Evolutionary conservation across 345 rosid species (phyloP), one percentile per base, ranked within the genome.

Genomic region (Hibiscus tridactylites): DNA sequence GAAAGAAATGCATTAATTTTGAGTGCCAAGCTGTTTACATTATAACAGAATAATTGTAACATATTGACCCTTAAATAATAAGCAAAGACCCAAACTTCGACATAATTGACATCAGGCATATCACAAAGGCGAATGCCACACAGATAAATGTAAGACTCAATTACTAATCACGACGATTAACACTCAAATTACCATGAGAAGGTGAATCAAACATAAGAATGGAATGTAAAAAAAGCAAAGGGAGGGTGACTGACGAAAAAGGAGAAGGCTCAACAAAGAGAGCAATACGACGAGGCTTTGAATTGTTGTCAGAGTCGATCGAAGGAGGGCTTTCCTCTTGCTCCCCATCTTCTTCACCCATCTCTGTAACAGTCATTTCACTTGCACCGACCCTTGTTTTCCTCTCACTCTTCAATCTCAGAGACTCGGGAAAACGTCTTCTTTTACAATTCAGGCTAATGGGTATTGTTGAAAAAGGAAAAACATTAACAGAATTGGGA

Each of bases 201-300:
- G 35, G 4, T 31, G 35, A 31, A 31, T 31, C 35, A 31, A 31
- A 31, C 35, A 31, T 42, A 42, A 42, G 46, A 42, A 42, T 42
- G 46, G 11, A 42, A 42, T 9, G 46, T 42, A 42, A 42, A 42
- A 35, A 8, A 42, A 7, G 17, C 17, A 15, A 50, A 50, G 54
- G 52, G 54, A 15, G 7, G 16, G 53, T 21, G 28, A 85, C 95
- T 90, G 79, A 94, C 99, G 99, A 85, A 70, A 95, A 95, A 17
- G 99, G 99, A 16, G 99, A 95, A 68, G 99, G 99, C 87, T 95
- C 99, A 19, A 95, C 90, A 72, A 95, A 95, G 61, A 95, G 94
- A 76, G 91, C 99, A 75, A 95, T 95, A 13, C 99, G 90, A 7
- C 96, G 85, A 11, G 99, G 97, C 74, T 81, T 83, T 24, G 86